phyloP scores from a whole-genome alignment of 352 stramenopile genomes.

The Thalassiosira mediterranea region DNA sequence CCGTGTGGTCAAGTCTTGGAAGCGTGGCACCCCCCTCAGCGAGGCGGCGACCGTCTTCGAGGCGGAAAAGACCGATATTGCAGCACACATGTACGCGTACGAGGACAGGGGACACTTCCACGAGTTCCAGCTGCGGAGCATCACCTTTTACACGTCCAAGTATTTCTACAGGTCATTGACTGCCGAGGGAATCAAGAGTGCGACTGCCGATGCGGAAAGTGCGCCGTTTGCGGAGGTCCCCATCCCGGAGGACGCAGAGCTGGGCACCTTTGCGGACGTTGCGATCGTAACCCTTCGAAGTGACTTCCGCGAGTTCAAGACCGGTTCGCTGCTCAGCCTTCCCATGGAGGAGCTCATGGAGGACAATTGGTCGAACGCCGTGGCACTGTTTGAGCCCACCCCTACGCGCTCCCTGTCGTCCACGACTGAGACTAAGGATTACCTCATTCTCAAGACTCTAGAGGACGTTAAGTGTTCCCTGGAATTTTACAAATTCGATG shows the following conservation, averaged over 20 bases:
- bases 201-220: conserved; percentile 13
- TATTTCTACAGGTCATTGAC: conserved; percentile 42
- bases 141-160: conserved; percentile 68
- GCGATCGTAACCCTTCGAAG: conserved; percentile 49
- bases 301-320: conserved; percentile 40
- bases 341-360: conserved; percentile 48
- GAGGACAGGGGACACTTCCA: conserved; percentile 49
- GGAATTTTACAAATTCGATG: conserved; percentile 44
- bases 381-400: conserved; percentile 42
- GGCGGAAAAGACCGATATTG: conserved; percentile 52
- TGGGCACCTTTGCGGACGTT: conserved; percentile 44
- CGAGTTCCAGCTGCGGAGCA: conserved; percentile 50
- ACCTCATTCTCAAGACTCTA: conserved; percentile 49
- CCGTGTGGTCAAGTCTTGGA: conserved; percentile 65
- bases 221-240: conserved; percentile 37
- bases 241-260: conserved; percentile 46
- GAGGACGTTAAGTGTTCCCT: conserved; percentile 49
- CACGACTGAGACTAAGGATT: conserved; percentile 48
- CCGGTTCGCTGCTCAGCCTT: conserved; percentile 33
- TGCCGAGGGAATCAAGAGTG: conserved; percentile 5
- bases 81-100: conserved; percentile 36
- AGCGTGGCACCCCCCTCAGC: conserved; percentile 47
- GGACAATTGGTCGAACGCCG: conserved; percentile 22
- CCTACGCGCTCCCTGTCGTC: conserved; percentile 26
- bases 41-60: conserved; percentile 60